Percentiles rank a stretch among this genome's conserved stretches.
phyloP scores from a whole-genome alignment of 164 flowering plant species.

The Paratinospora sagittata region DNA sequence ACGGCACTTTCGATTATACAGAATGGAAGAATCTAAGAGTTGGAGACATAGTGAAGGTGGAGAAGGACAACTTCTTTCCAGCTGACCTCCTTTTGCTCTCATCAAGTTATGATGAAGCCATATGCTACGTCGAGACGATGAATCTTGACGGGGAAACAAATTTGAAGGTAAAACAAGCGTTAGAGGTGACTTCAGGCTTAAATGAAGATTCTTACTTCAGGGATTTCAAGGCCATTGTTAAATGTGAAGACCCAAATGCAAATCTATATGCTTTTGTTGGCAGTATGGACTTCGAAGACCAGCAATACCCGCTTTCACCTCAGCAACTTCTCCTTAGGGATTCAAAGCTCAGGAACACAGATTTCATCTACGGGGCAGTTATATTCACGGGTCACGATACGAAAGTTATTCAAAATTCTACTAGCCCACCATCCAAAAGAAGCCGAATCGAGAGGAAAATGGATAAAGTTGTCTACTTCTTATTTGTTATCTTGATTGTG shows the following conservation, averaged over 20 bases:
- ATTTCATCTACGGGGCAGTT: constrained; percentile 75
- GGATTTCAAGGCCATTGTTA: constrained; percentile 62
- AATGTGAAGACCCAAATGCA: constrained; percentile 96
- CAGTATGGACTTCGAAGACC: constrained; percentile 55
- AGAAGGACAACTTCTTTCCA: constrained; percentile 84
- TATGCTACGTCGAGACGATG: constrained; percentile 97
- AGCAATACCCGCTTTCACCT: constrained; percentile 56
- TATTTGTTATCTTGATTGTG: constrained; percentile 49
- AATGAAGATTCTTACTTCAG: constrained; percentile 45
- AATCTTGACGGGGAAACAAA: constrained; percentile 98
- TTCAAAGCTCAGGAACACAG: constrained; percentile 92
- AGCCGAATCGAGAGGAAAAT: constrained; percentile 77
- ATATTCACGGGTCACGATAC: constrained; percentile 92
- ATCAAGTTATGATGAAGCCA: constrained; percentile 77
- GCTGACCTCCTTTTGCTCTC: constrained; percentile 87
- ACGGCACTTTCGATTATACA: constrained; percentile 51
- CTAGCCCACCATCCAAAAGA: constrained; percentile 88
- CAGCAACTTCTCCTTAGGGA: constrained; percentile 90
- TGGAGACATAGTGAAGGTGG: constrained; percentile 82
- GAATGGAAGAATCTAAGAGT: constrained; percentile 81
- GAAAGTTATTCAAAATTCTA: constrained; percentile 85
- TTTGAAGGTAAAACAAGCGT: constrained; percentile 80
- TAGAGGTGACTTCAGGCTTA: constrained; percentile 58
- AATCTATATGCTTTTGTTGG: constrained; percentile 84
- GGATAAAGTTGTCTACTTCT: constrained; percentile 70